Conservation (phyloP, 208 protist genomes). For the Crithidia thermophila region DNA sequence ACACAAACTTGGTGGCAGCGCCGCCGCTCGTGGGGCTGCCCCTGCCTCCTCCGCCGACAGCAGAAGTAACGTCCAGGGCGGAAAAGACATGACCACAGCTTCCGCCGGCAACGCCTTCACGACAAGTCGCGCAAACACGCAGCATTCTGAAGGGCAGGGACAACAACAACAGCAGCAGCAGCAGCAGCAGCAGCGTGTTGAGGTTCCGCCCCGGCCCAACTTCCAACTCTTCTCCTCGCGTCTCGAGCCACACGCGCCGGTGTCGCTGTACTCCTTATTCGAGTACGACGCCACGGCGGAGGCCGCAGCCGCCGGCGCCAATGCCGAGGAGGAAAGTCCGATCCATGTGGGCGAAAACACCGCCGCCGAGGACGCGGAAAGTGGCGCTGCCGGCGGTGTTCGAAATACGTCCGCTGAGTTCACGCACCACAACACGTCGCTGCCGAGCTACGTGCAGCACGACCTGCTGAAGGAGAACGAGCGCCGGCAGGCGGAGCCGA, state of each 20-base stretch:
- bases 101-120: no score
- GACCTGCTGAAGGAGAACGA: constrained; percentile 35
- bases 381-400: neutral
- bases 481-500: constrained; percentile 32
- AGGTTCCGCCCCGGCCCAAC: constrained; percentile 32
- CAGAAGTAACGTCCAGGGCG: neutral
- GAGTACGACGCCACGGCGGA: constrained; percentile 25
- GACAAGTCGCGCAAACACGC: no score
- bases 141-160: neutral
- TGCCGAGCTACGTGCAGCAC: constrained; percentile 36
- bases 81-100: no score
- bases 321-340: neutral
- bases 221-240: constrained; percentile 46
- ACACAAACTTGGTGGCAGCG: neutral
- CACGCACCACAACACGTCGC: neutral
- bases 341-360: neutral
- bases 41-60: no score
- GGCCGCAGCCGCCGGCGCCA: neutral
- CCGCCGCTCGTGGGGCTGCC: neutral
- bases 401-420: neutral
- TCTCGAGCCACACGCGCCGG: constrained; percentile 41
- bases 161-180: neutral
- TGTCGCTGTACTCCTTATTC: constrained; percentile 37
- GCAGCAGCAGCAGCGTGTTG: neutral
- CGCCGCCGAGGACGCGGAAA: neutral